Evolutionary conservation across 352 stramenopile genomes (phyloP).

Genomic region (Phytophthora crassamura): DNA sequence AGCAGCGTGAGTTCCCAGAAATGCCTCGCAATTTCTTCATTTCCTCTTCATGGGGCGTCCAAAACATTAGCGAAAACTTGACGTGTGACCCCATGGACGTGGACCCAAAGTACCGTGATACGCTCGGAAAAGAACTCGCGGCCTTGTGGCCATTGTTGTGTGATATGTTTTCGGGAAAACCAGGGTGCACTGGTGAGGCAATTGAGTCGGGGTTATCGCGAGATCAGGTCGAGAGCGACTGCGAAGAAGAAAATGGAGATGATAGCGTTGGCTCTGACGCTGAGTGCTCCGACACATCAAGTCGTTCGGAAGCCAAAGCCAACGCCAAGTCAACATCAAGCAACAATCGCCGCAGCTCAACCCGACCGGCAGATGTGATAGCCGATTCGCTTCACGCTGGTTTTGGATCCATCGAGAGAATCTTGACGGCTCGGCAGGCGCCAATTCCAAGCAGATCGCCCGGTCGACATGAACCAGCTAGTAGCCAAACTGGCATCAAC

Average conservation of each 20-base stretch:
- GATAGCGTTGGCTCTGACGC: not conserved
- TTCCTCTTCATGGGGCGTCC: not conserved
- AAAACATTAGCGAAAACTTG: not conserved
- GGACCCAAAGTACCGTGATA: not conserved
- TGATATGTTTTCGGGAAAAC: slow-evolving; percentile 9
- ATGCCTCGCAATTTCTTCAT: slow-evolving; percentile 14
- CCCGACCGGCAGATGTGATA: slow-evolving; percentile 7
- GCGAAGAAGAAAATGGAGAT: not conserved
- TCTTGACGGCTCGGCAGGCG: slow-evolving; percentile 1
- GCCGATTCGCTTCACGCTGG: slow-evolving; percentile 3
- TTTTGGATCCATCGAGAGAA: slow-evolving; percentile 5
- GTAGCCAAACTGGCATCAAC: not conserved
- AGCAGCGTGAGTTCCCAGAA: slow-evolving; percentile 8
- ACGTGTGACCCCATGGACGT: slow-evolving; percentile 12
- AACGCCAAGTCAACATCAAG: not conserved
- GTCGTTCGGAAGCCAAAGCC: not conserved
- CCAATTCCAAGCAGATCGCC: too few relatives aligned
- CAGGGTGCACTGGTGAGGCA: slow-evolving; percentile 13
- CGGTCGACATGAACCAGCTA: not conserved
- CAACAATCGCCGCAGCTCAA: not conserved
- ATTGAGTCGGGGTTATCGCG: slow-evolving; percentile 11
- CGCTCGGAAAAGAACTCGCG: slow-evolving; percentile 1
- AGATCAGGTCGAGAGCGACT: not conserved
- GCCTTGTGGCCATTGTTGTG: slow-evolving; percentile 14
- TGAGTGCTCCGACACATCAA: slow-evolving; percentile 10